Base-by-base conservation (phyloP, 768 basidiomycete genomes). In the Mycena sanguinolenta region DNA sequence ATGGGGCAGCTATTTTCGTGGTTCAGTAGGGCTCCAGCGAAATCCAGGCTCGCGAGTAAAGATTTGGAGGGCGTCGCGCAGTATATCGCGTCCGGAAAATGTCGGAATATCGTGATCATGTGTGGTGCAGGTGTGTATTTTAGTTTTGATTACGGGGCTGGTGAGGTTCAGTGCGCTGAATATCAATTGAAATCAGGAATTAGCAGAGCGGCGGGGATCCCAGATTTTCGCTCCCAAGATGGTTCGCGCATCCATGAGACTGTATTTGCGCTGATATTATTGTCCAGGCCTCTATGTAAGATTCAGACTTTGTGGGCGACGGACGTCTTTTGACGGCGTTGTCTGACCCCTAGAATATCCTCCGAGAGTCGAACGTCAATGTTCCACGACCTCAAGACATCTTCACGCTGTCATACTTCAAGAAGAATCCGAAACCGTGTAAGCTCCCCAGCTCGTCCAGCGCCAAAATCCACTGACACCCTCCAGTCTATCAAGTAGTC, bases 401-500 rank as follows among this genome's bases (percentile, higher is more conserved):
- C 57, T 69, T 69, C 55, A 69, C 36, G 5, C n/a, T 69, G 3
- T 63, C 67, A 2, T 63, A 63, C 55, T 69, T 69, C 67, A 69
- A 69, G 55, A 27, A 63, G 55, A 57, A 69, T 19, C 67, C 67
- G 3, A 55, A 63, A 30, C 67, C 67, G 21, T 69, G 67, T 69
- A 46, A 30, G 54, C 25, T 2, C 36, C 4, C 52, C 14, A 21
- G 23, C 28, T 23, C 46, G 10, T 38, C 16, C 14, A 52, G 34
- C 13, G 7, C 4, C n/a, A n/a, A n/a, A n/a, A 23, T 16, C 23
- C 46, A 52, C 3, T 52, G 23, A 34, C 32, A 3, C 7, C 16
- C 23, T 30, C 23, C 46, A 69, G 67, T 69, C 67, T 69, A 69
- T 32, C 54, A 63, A 50, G 25, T 69, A 3, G 16, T 69, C 17